Base-by-base conservation (phyloP, 805 yeast genomes). In the Candida stauntonica region DNA sequence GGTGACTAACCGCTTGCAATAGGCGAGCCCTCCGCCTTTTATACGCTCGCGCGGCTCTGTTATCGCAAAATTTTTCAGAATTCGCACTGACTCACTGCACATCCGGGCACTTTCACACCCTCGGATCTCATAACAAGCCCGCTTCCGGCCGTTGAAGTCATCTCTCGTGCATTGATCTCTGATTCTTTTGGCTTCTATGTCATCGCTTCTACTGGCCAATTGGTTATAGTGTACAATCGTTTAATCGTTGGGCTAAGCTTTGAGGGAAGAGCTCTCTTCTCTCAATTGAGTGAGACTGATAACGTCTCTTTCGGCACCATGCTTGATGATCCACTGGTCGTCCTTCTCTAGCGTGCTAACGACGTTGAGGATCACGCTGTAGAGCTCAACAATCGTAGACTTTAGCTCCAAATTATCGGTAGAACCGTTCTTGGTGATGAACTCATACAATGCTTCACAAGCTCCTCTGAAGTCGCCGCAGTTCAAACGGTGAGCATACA, bases 391-490 rank as follows among this genome's bases (percentile, higher is more conserved):
- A n/a, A 66, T 35, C 2, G 51, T 44, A 12, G 50, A 35, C 16
- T 42, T 29, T 18, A 39, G 21, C 3, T 29, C 38, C 17, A 44
- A 32, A 24, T 44, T 36, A 4, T 33, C 31, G 2, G 41, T n/a
- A n/a, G n/a, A n/a, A n/a, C n/a, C 12, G 15, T 31, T 4, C 27
- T 36, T 40, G 40, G 47, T 44, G n/a, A 69, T 68, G 44, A 64
- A 68, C 27, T 68, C 60, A 42, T 68, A 67, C 26, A 71, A 41
- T 4, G 73, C 58, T 41, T 70, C 73, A 18, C 62, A 54, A 2
- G 74, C 67, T 16, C 76, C 77, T 39, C 82, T 61, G 39, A 55
- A 67, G 52, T 78, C 73, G 5, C 73, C 77, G 26, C 68, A 67
- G 35, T 63, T 64, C 26, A 71, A 52, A 42, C 79, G 63, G 66